Conservation (phyloP, 2,329 filamentous ascomycete genomes). For the Calonectria pseudoreteaudii region DNA sequence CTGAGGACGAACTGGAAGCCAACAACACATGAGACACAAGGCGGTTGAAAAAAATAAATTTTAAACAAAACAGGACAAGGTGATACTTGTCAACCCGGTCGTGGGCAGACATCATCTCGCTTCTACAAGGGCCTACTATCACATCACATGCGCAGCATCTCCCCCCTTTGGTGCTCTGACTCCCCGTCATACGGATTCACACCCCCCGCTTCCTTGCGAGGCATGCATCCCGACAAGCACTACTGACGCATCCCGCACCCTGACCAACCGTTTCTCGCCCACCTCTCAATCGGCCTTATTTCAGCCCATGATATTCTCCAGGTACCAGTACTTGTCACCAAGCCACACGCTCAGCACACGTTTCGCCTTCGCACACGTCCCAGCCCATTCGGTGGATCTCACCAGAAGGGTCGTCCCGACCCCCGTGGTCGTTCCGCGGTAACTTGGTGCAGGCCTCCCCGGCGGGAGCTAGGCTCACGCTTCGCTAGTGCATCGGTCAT, state of each 20-base stretch:
- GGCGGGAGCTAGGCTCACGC: slow-evolving; percentile 17
- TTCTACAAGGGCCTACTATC: slow-evolving; percentile 16
- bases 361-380: slow-evolving; percentile 3
- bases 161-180: slow-evolving; percentile 9
- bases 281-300: neutral
- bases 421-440: slow-evolving; percentile 15
- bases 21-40: slow-evolving; percentile 4
- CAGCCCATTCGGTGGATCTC: slow-evolving; percentile 8
- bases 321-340: slow-evolving; percentile 24
- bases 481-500: slow-evolving; percentile 8
- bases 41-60: slow-evolving; percentile 7
- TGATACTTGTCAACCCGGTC: neutral
- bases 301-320: slow-evolving; percentile 17
- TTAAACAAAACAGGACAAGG: too few relatives aligned
- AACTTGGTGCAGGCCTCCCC: slow-evolving; percentile 10
- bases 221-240: slow-evolving; percentile 22
- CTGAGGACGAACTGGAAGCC: neutral
- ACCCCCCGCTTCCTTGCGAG: slow-evolving; percentile 20
- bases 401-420: slow-evolving; percentile 24
- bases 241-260: slow-evolving; percentile 19
- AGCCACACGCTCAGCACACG: slow-evolving; percentile 11
- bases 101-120: slow-evolving; percentile 19
- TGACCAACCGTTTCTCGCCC: slow-evolving; percentile 17
- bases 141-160: slow-evolving; percentile 26
- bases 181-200: neutral